Percentiles rank a stretch among this genome's conserved stretches.
phyloP scores from a whole-genome alignment of 2,329 filamentous ascomycete genomes.

The Helicocarpus griseus region DNA sequence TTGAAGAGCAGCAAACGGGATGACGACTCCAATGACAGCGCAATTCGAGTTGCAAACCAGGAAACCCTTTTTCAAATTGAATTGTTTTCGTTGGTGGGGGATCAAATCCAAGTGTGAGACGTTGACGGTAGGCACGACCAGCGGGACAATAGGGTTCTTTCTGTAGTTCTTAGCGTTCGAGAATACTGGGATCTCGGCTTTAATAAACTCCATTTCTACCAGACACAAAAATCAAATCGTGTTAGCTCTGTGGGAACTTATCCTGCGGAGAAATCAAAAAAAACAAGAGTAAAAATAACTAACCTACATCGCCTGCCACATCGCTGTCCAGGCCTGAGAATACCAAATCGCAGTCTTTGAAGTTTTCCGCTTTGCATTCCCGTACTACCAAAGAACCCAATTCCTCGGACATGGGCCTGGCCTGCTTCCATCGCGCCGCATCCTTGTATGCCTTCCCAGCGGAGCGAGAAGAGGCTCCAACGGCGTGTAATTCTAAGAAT shows the following conservation, averaged over 20 bases:
- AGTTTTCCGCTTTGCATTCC: slow-evolving; percentile 72
- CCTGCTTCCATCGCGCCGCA: slow-evolving; percentile 92
- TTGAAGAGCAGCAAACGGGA: slow-evolving; percentile 85
- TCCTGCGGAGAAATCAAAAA: too few species aligned
- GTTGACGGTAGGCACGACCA: slow-evolving; percentile 94
- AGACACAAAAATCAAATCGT: slow-evolving; percentile 8
- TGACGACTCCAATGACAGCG: slow-evolving; percentile 90
- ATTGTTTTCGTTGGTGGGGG: slow-evolving; percentile 70
- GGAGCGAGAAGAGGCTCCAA: slow-evolving; percentile 81
- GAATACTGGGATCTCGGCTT: slow-evolving; percentile 82
- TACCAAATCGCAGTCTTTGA: slow-evolving; percentile 81
- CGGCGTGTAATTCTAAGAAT: slow-evolving; percentile 72
- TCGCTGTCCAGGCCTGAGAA: slow-evolving; percentile 90
- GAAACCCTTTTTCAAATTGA: slow-evolving; percentile 72
- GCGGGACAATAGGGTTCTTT: slow-evolving; percentile 76
- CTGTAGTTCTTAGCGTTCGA: slow-evolving; percentile 98
- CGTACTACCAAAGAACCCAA: slow-evolving; percentile 75
- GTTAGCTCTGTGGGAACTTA: not conserved
- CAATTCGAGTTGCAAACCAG: slow-evolving; percentile 98
- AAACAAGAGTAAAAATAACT: too few species aligned
- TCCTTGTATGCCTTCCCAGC: slow-evolving; percentile 91
- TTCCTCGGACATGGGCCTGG: slow-evolving; percentile 64
- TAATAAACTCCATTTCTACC: slow-evolving; percentile 90
- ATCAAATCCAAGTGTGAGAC: slow-evolving; percentile 78
- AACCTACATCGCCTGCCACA: slow-evolving; percentile 85